Evolutionary conservation across 1,139 yeast species (phyloP).

Genomic region (Pneumocystis murina): DNA sequence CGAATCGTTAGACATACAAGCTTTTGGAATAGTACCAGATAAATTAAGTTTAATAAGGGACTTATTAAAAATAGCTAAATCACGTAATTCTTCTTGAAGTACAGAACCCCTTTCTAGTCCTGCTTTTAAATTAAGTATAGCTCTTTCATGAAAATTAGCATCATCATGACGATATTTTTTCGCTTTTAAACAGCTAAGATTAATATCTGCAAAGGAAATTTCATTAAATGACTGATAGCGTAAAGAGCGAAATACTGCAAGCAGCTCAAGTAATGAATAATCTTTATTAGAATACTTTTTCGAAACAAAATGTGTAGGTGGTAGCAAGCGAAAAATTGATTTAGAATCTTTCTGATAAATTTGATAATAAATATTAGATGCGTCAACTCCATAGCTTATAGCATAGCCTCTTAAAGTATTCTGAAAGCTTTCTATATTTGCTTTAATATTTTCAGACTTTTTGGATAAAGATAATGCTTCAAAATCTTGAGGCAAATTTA

Average conservation of each 20-base stretch:
- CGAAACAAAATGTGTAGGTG: background rate
- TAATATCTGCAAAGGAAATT: background rate
- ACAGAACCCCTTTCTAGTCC: background rate
- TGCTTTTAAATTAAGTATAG: background rate
- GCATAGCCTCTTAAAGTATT: background rate
- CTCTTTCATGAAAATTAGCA: background rate
- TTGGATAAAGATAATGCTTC: background rate
- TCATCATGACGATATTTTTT: background rate
- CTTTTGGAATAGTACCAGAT: background rate
- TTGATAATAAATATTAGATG: background rate
- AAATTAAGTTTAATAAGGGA: background rate
- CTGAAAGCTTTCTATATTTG: background rate
- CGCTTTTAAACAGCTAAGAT: background rate
- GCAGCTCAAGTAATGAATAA: background rate
- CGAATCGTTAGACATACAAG: background rate
- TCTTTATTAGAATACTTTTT: background rate
- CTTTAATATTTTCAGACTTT: background rate
- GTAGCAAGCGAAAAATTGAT: background rate
- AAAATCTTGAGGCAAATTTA: background rate
- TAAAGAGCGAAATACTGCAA: background rate
- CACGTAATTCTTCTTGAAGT: background rate
- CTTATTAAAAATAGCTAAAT: background rate
- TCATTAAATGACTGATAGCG: background rate
- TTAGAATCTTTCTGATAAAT: background rate
- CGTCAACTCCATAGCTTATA: background rate